phyloP scores from a whole-genome alignment of 1,139 yeast genomes.

The Sugiyamaella paludigena region DNA sequence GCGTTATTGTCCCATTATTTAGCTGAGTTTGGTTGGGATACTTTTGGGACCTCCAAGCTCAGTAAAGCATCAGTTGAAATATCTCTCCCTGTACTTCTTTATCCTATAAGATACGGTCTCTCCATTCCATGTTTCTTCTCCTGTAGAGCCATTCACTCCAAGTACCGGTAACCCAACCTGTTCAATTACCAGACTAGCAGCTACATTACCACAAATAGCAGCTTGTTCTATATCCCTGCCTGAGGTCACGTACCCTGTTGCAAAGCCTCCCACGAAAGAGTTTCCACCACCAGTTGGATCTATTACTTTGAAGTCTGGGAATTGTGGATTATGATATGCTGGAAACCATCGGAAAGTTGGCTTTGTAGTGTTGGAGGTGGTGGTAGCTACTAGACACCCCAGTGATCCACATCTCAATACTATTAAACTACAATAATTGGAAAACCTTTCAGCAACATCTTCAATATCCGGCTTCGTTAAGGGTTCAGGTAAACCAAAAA shows the following conservation, averaged over 20 bases:
- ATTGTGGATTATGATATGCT: slow-evolving; percentile 56
- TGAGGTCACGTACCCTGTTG: slow-evolving; percentile 51
- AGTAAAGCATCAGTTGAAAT: background rate
- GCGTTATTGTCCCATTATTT: too few relatives aligned
- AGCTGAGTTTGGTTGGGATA: too few relatives aligned
- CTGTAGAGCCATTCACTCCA: slow-evolving; percentile 20
- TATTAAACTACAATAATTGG: slow-evolving; percentile 45
- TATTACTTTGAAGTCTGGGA: slow-evolving; percentile 47
- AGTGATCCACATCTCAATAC: slow-evolving; percentile 69
- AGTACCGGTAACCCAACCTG: slow-evolving; percentile 66
- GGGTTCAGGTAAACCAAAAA: slow-evolving; percentile 47
- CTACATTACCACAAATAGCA: slow-evolving; percentile 68
- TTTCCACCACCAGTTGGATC: slow-evolving; percentile 98
- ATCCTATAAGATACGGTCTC: slow-evolving; percentile 20
- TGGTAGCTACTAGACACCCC: slow-evolving; percentile 52
- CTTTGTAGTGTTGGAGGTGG: slow-evolving; percentile 3
- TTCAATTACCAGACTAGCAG: slow-evolving; percentile 78
- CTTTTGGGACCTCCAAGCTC: background rate
- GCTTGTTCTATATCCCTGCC: slow-evolving; percentile 52
- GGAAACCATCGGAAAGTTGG: slow-evolving; percentile 48
- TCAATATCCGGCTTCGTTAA: slow-evolving; percentile 40
- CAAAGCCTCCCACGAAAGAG: slow-evolving; percentile 78
- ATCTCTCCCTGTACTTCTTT: slow-evolving; percentile 17
- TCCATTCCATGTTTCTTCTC: slow-evolving; percentile 57
- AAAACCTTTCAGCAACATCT: slow-evolving; percentile 45